A percentile compares a stretch with the other conserved stretches of the same genome.
Conservation (phyloP, 305 asterid genomes). For the Andrographis paniculata region DNA sequence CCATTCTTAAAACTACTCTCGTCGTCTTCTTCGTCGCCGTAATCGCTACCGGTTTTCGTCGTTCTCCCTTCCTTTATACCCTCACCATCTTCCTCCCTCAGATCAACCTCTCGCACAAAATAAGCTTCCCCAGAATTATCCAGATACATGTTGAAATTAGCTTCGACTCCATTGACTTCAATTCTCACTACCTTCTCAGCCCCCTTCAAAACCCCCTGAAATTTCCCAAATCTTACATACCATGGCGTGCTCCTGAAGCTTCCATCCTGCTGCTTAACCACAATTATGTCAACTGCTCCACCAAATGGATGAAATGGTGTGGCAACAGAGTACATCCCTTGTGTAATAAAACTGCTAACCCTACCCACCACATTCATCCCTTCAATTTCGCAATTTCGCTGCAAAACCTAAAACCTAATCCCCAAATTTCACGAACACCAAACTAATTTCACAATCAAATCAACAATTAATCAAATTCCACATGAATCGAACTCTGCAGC, state of each 20-base stretch:
- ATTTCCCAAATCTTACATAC: constrained; percentile 75
- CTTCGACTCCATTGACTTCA: constrained; percentile 66
- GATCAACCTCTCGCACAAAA: constrained; percentile 44
- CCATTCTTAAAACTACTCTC: constrained; percentile 23
- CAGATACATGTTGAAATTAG: constrained; percentile 64
- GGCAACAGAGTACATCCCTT: constrained; percentile 66
- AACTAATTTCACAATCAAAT: constrained; percentile 8
- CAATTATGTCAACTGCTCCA: constrained; percentile 79
- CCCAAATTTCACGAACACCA: constrained; percentile 2
- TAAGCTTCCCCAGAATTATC: constrained; percentile 79
- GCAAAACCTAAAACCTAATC: constrained; percentile 4
- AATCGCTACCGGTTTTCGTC: constrained; percentile 16
- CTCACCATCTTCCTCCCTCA: constrained; percentile 27
- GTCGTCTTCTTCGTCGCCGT: constrained; percentile 15
- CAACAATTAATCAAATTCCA: constrained; percentile 13
- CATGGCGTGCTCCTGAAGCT: constrained; percentile 71
- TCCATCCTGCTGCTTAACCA: constrained; percentile 63
- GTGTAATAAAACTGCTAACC: constrained; percentile 52
- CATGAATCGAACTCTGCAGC: too few species aligned
- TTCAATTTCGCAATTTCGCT: constrained; percentile 22
- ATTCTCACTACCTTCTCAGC: constrained; percentile 57
- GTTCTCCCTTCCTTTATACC: constrained; percentile 22
- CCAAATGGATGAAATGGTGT: constrained; percentile 88
- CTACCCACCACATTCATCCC: constrained; percentile 66
- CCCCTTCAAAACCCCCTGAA: constrained; percentile 70